Base-by-base conservation (phyloP, 495 filamentous ascomycete species). In the Aspergillus panamensis region DNA sequence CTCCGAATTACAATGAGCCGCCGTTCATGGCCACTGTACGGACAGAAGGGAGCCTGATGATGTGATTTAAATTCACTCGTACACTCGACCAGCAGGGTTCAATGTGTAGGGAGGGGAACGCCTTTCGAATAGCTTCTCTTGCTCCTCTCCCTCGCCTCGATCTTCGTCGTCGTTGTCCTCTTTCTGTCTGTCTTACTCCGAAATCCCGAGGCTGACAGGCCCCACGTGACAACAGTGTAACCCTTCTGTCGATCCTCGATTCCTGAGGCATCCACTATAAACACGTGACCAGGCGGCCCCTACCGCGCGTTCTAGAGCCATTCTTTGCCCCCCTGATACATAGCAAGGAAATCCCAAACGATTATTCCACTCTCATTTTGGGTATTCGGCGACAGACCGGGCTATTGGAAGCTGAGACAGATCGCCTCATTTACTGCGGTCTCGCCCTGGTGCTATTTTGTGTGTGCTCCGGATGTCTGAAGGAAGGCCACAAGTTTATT, bases 261-360 rank as follows among this genome's bases (percentile, higher is more conserved):
- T 39, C 53, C 45, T 56, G 16, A 56, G 44, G 32, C 19, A 39
- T 14, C 3, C 30, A 25, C 2, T 25, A 33, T 35, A 48, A 8
- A 29, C 53, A 63, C 61, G 61, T 63, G 21, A 35, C 49, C 8
- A 16, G 2, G 7, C 31, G 39, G 50, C 45, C 21, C 58, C 55
- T 62, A 60, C 45, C 53, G 64, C 30, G 42, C 53, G 64, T 66
- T 66, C 64, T 63, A 66, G 64, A 63, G 62, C 62, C 57, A 42
- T 50, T 48, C 19, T 45, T 21, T 10, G 47, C 53, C 45, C 63
- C 54, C 51, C 59, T 57, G 43, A 58, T 43, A 48, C 32, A 39
- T 9, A 56, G 19, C 20, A n/a, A 30, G 19, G 14, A n/a, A 56
- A 35, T 49, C 25, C 43, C 31, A 6, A 56, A 45, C 53, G 53